Base-by-base conservation (phyloP, 2,329 filamentous ascomycete species). In the Saccharata proteae region DNA sequence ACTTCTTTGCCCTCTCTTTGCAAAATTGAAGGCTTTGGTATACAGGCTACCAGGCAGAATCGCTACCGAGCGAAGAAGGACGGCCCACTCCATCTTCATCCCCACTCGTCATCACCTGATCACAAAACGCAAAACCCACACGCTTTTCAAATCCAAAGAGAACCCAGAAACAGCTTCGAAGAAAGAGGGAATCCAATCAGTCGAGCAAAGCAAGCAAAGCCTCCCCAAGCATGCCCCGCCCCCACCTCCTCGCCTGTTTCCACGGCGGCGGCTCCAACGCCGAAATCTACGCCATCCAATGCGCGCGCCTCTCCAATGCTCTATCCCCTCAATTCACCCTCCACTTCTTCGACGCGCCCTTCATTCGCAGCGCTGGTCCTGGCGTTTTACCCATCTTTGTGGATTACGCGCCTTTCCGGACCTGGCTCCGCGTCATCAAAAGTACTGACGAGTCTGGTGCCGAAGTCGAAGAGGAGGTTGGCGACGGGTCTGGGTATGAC, bases 361-460 rank as follows among this genome's bases (percentile, higher is more conserved):
- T 50, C 38, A 40, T 45, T 26, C 47, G 44, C n/a, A 37, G 46
- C 31, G 43, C 52, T 1, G 52, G 52, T 28, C 52, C 52, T 4
- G 52, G 52, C 1, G 35, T 55, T 30, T 49, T 55, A 24, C 52
- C 52, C 21, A 52, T 54, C 40, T 55, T 55, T 40, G 51, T 54
- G 30, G 52, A 47, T 41, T 52, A 48, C 43, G 52, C 49, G 6
- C 52, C 52, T 5, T 55, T 43, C 40, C 39, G 44, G 9, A 48
- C 48, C 37, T 55, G 52, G 52, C 26, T 51, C 1, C 15, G 13
- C 27, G 27, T 6, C 6, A 6, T 7, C 7, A 7, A 16, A 19
- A 10, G 15, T 8, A 4, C 25, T 30, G 5, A 49, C 48, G 40
- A 40, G 37, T 4, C 5, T 5, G 5, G 20, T 7, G 14, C 18